A percentile compares a stretch with the other conserved stretches of the same genome.
Evolutionary conservation across 768 basidiomycete species (phyloP).

Genomic region (Pisolithus orientalis): DNA sequence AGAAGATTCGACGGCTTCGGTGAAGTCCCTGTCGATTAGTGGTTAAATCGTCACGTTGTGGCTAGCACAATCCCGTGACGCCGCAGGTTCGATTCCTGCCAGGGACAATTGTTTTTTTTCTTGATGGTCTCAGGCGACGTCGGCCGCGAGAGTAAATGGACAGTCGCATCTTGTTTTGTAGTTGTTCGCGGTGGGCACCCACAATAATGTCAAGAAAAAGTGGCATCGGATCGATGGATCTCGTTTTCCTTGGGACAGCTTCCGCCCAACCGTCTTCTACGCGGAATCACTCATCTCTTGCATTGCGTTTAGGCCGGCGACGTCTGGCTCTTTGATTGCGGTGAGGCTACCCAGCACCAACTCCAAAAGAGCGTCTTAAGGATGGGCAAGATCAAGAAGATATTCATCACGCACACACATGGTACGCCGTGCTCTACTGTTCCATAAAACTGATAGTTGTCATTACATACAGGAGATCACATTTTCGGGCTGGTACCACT

Average conservation of each 20-base stretch:
- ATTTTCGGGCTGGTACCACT: slow-evolving; percentile 71
- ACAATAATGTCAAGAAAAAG: slow-evolving; percentile 4
- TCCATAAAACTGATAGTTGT: slow-evolving; percentile 1
- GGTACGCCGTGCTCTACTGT: slow-evolving; percentile 36
- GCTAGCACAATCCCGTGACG: slow-evolving; percentile 30
- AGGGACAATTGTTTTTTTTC: slow-evolving; percentile 23
- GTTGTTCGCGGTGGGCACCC: not conserved
- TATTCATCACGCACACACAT: slow-evolving; percentile 88
- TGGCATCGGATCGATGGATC: slow-evolving; percentile 34
- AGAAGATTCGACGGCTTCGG: not conserved
- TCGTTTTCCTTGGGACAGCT: slow-evolving; percentile 78
- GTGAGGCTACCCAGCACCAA: slow-evolving; percentile 78
- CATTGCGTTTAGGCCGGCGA: slow-evolving; percentile 59
- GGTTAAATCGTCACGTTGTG: slow-evolving; percentile 39
- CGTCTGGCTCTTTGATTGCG: slow-evolving; percentile 84
- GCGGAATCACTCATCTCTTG: slow-evolving; percentile 70
- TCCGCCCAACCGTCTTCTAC: slow-evolving; percentile 78
- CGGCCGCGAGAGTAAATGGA: not conserved
- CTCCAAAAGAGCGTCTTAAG: slow-evolving; percentile 67
- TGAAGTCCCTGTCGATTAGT: slow-evolving; percentile 37
- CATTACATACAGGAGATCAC: slow-evolving; percentile 58
- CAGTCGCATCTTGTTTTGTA: not conserved
- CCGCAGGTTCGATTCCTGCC: slow-evolving; percentile 35
- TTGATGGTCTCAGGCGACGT: too few relatives aligned
- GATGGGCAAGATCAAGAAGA: slow-evolving; percentile 74